Evolutionary conservation across 2,329 filamentous ascomycete species (phyloP).

Genomic region (Aspergillus alliaceus): DNA sequence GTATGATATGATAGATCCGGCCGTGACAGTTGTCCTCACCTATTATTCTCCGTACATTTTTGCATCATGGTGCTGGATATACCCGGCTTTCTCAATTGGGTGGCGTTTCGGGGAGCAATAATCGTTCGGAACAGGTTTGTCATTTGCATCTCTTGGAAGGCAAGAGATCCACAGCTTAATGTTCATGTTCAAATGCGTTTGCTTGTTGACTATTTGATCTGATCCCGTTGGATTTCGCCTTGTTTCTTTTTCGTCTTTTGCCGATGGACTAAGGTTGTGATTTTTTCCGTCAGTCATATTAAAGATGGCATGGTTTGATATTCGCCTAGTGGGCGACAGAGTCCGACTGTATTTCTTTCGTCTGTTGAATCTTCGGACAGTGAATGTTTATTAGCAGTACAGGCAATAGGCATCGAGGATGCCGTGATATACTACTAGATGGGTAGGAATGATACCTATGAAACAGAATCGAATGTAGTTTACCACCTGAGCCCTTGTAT

Average conservation of each 20-base stretch:
- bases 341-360: slow-evolving; percentile 1
- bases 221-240: background rate
- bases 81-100: slow-evolving; percentile 46
- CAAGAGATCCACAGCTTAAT: slow-evolving; percentile 1
- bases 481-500: background rate
- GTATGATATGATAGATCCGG: slow-evolving; percentile 10
- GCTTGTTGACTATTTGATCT: background rate
- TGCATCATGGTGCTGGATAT: slow-evolving; percentile 51
- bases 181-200: background rate
- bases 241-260: background rate
- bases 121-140: slow-evolving; percentile 4
- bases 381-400: slow-evolving; percentile 2
- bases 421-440: slow-evolving; percentile 1
- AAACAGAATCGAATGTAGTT: background rate
- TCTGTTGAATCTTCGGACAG: background rate
- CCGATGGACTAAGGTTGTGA: background rate
- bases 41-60: slow-evolving; percentile 40
- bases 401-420: background rate
- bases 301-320: background rate
- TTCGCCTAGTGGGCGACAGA: background rate
- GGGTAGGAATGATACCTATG: slow-evolving; percentile 1
- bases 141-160: slow-evolving; percentile 1
- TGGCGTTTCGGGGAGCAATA: slow-evolving; percentile 32
- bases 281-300: background rate
- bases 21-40: slow-evolving; percentile 16